phyloP scores from a whole-genome alignment of 2,329 filamentous ascomycete genomes.

The Dothideomycetidae sp. region DNA sequence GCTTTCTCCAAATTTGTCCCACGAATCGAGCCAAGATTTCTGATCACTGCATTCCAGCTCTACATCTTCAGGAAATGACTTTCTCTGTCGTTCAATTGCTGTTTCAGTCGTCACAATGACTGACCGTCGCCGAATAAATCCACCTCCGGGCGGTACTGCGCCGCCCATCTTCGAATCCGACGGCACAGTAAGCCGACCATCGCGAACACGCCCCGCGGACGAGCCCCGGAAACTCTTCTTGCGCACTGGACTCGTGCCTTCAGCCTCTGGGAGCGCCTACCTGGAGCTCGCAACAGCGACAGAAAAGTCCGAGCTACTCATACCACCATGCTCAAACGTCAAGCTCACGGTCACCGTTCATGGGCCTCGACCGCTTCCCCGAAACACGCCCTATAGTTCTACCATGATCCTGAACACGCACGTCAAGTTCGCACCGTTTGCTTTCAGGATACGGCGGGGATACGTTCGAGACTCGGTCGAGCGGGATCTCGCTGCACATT shows the following conservation, averaged over 20 bases:
- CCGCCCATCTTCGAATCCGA: conserved; percentile 54
- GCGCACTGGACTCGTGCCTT: conserved; percentile 87
- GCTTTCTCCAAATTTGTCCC: not conserved
- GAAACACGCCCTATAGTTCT: conserved; percentile 81
- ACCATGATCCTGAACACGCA: conserved; percentile 85
- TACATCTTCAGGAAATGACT: no score
- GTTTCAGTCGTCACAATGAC: conserved; percentile 43
- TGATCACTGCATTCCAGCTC: no score
- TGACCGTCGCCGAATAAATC: conserved; percentile 82
- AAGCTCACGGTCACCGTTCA: conserved; percentile 91
- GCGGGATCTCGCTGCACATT: conserved; percentile 75
- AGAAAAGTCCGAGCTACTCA: conserved; percentile 15
- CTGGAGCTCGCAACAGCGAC: conserved; percentile 45
- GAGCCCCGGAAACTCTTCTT: conserved; percentile 77
- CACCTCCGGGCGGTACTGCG: conserved; percentile 61
- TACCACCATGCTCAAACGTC: conserved; percentile 24
- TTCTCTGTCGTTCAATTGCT: no score
- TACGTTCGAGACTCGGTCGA: conserved; percentile 78
- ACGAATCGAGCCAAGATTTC: no score
- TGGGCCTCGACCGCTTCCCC: conserved; percentile 77
- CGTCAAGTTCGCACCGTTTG: conserved; percentile 94
- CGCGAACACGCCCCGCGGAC: conserved; percentile 50
- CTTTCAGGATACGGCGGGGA: conserved; percentile 64
- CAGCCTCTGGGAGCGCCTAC: conserved; percentile 86
- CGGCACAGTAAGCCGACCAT: conserved; percentile 35